Percentiles rank a stretch among this genome's conserved stretches.
phyloP scores from a whole-genome alignment of 2,329 filamentous ascomycete genomes.

The Cladosporium sp. region DNA sequence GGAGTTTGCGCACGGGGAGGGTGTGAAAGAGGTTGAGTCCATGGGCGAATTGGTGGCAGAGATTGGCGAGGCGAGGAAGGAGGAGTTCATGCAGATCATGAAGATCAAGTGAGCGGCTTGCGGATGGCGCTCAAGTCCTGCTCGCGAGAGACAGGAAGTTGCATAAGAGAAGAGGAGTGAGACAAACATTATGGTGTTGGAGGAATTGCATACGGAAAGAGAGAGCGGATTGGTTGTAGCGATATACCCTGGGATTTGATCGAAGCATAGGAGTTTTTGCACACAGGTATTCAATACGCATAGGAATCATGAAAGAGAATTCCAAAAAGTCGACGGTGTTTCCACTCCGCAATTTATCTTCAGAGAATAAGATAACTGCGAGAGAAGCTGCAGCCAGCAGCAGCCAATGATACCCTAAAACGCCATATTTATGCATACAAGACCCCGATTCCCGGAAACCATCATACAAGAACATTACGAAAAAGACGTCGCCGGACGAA shows the following conservation, averaged over 20 bases:
- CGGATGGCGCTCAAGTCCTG: background rate
- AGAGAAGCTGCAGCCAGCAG: background rate
- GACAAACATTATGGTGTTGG: background rate
- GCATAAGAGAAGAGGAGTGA: background rate
- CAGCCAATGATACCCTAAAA: background rate
- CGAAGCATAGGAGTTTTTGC: constrained; percentile 1
- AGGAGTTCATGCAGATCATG: constrained; percentile 36
- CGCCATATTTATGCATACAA: constrained; percentile 6
- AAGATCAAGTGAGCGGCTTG: constrained; percentile 33
- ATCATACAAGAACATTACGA: constrained; percentile 15
- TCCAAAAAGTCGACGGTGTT: background rate
- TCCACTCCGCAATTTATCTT: background rate
- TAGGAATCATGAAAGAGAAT: background rate
- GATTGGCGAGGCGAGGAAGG: constrained; percentile 34
- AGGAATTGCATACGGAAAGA: background rate
- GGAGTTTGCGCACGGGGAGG: constrained; percentile 42
- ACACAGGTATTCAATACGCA: background rate
- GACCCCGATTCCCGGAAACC: background rate
- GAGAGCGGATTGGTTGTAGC: background rate
- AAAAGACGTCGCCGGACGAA: background rate
- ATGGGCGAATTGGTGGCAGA: constrained; percentile 47
- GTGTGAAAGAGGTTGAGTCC: constrained; percentile 45
- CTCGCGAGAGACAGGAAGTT: background rate
- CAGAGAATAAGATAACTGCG: background rate
- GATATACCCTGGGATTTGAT: constrained; percentile 9